phyloP scores from a whole-genome alignment of 768 basidiomycete genomes.

The Lentinula raphanica region DNA sequence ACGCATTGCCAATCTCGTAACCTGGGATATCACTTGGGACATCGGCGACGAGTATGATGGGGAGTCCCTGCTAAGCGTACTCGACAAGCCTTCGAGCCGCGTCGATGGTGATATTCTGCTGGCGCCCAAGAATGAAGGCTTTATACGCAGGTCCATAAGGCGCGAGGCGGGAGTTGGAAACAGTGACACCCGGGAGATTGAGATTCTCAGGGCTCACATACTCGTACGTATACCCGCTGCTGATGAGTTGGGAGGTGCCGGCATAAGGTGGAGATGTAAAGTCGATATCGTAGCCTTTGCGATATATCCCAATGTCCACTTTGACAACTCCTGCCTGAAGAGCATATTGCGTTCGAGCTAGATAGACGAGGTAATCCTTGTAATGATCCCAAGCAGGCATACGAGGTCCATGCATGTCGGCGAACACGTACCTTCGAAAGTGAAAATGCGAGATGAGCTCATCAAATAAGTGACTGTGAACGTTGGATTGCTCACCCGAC shows the following conservation, averaged over 20 bases:
- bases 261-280: constrained; percentile 7
- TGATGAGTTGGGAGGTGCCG: constrained; percentile 8
- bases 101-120: constrained; percentile 12
- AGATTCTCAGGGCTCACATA: constrained; percentile 15
- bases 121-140: constrained; percentile 10
- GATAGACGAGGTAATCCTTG: constrained; percentile 12
- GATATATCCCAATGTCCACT: constrained; percentile 13
- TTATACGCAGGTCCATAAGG: constrained; percentile 13
- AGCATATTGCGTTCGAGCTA: constrained; percentile 12
- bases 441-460: not conserved
- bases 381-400: constrained; percentile 13
- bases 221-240: constrained; percentile 11
- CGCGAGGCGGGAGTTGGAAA: constrained; percentile 11
- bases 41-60: constrained; percentile 8
- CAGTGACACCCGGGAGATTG: constrained; percentile 13
- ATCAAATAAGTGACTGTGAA: not conserved
- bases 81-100: constrained; percentile 10
- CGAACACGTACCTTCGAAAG: not conserved
- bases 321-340: constrained; percentile 12
- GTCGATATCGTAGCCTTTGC: constrained; percentile 11
- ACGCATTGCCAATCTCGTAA: constrained; percentile 6
- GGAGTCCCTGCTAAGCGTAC: constrained; percentile 11
- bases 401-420: constrained; percentile 9
- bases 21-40: constrained; percentile 14
- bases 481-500: constrained; percentile 4